Percentiles rank a stretch among this genome's conserved stretches.
Evolutionary conservation across 805 yeast species (phyloP).

Genomic region (Metschnikowia peoriensis): DNA sequence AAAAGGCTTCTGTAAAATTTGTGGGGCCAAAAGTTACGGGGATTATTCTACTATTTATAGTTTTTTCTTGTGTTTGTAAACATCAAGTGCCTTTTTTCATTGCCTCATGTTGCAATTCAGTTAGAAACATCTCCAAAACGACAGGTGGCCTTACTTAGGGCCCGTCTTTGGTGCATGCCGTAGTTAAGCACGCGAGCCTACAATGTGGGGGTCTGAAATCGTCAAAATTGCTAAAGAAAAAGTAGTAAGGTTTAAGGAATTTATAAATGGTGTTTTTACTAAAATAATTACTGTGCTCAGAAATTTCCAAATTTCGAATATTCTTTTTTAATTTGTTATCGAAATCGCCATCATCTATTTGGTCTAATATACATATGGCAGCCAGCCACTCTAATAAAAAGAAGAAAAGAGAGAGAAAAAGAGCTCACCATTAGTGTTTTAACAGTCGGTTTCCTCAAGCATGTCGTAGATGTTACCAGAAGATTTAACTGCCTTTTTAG

Average conservation of each 20-base stretch:
- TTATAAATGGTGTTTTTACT: too few species aligned
- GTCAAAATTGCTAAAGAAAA: too few species aligned
- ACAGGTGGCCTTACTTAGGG: too few species aligned
- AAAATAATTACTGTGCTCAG: neutral
- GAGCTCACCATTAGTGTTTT: neutral
- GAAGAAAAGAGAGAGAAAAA: neutral
- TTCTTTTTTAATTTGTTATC: too few species aligned
- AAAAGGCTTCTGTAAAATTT: neutral
- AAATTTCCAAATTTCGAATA: neutral
- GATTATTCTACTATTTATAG: neutral
- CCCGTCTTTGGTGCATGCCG: too few species aligned
- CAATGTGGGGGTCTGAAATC: too few species aligned
- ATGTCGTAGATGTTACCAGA: slow-evolving; percentile 32
- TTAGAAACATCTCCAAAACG: too few species aligned
- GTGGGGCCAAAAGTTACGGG: neutral
- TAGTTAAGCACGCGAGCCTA: too few species aligned
- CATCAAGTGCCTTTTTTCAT: neutral
- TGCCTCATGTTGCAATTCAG: too few species aligned
- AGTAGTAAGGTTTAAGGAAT: too few species aligned
- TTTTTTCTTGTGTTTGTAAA: neutral
- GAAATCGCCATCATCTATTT: neutral
- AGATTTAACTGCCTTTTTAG: neutral
- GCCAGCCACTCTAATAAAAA: neutral
- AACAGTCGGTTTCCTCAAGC: slow-evolving; percentile 35
- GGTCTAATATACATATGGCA: slow-evolving; percentile 1